Conservation (phyloP, 176 grass and related monocot genomes). For the Cenchrus purpureus region DNA sequence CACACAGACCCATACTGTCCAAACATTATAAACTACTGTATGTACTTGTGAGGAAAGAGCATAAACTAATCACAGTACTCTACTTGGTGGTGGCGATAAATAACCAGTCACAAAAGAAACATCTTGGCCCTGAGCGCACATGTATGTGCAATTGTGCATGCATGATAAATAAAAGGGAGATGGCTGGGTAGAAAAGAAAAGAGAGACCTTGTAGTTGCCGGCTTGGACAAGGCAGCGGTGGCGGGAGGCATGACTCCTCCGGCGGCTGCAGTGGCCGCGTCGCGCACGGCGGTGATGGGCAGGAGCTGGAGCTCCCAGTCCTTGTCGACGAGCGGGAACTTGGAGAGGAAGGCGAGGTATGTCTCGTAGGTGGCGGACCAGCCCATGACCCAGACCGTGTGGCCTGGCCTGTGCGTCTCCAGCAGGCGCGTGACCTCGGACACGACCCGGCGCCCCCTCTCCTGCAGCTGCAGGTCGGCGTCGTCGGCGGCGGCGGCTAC, state of each 20-base stretch:
- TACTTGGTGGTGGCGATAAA: background rate
- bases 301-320: constrained; percentile 95
- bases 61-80: constrained; percentile 1
- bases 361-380: constrained; percentile 93
- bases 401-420: constrained; percentile 53
- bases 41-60: background rate
- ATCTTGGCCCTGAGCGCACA: background rate
- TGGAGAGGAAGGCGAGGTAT: constrained; percentile 90
- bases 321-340: constrained; percentile 88
- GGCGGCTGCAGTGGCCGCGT: background rate
- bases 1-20: background rate
- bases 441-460: constrained; percentile 49
- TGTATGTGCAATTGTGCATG: background rate
- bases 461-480: constrained; percentile 18
- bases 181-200: constrained; percentile 1
- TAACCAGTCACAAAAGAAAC: background rate
- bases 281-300: constrained; percentile 65
- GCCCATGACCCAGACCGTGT: constrained; percentile 69
- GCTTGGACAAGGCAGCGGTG: constrained; percentile 44
- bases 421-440: constrained; percentile 79
- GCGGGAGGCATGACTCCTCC: constrained; percentile 16
- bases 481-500: constrained; percentile 33
- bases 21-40: constrained; percentile 11
- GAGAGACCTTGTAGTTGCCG: constrained; percentile 48
- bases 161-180: too few relatives aligned